Evolutionary conservation across 495 filamentous ascomycete genomes (phyloP).

Genomic region (Pseudomonodictys pantanalensis): DNA sequence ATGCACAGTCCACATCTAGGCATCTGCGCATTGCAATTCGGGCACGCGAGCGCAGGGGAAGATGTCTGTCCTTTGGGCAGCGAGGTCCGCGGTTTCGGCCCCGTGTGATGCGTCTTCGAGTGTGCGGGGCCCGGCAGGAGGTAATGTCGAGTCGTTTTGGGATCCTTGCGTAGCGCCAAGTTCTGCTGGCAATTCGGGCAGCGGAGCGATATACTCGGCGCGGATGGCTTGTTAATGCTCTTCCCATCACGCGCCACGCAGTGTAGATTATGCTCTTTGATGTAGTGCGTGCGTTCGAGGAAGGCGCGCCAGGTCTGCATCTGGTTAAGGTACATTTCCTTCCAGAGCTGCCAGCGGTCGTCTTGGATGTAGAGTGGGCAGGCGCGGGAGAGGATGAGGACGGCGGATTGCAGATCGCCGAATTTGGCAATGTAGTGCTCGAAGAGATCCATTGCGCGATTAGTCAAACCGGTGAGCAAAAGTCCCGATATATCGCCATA

Average conservation of each 20-base stretch:
- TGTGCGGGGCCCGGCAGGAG: slow-evolving; percentile 12
- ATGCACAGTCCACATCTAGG: slow-evolving; percentile 87
- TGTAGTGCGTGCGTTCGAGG: slow-evolving; percentile 60
- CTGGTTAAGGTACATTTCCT: slow-evolving; percentile 73
- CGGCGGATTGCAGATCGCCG: slow-evolving; percentile 84
- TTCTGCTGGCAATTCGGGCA: slow-evolving; percentile 33
- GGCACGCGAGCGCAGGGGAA: slow-evolving; percentile 62
- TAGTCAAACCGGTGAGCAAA: slow-evolving; percentile 79
- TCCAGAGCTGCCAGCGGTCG: slow-evolving; percentile 72
- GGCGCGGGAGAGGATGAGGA: slow-evolving; percentile 76
- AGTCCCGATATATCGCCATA: slow-evolving; percentile 86
- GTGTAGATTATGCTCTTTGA: slow-evolving; percentile 38
- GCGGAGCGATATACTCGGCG: slow-evolving; percentile 26
- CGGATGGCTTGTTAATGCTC: slow-evolving; percentile 28
- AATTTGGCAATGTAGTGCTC: slow-evolving; percentile 84
- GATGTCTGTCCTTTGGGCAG: slow-evolving; percentile 43
- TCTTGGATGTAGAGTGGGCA: slow-evolving; percentile 80
- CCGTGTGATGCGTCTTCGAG: neutral
- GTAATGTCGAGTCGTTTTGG: slow-evolving; percentile 21
- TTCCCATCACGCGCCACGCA: slow-evolving; percentile 31
- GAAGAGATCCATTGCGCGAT: slow-evolving; percentile 76
- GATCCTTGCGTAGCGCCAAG: slow-evolving; percentile 24
- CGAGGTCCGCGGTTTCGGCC: slow-evolving; percentile 8
- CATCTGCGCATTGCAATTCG: slow-evolving; percentile 80
- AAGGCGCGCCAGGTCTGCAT: slow-evolving; percentile 74